Evolutionary conservation across 2,329 filamentous ascomycete genomes (phyloP), one percentile per base, ranked within the genome.

Genomic region (Botryosphaeria agaves): DNA sequence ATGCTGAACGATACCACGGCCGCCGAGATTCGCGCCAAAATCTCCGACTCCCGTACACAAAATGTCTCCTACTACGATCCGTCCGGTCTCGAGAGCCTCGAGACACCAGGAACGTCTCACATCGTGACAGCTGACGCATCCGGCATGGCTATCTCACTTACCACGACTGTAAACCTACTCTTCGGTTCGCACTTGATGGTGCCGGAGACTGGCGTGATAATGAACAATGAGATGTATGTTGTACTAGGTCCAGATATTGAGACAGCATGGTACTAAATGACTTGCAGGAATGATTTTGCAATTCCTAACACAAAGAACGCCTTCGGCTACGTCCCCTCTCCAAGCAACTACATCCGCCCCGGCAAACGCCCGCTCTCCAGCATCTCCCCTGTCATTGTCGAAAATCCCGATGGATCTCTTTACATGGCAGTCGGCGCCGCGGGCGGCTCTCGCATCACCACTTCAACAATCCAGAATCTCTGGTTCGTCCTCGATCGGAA

Each of bases 141-240:
- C 0, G 85, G 85, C 5, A 62, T 93, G 50, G 73, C 83, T 2
- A 67, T 91, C 20, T 77, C 79, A 1, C 63, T 84, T 8, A 94
- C 85, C 0, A 89, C 83, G 1, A 94, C 87, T 0, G 62, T 94
- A 33, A 94, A 94, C 52, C 62, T 89, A 4, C 63, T 89, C 3
- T 95, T 92, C 43, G 87, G 87, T 27, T 76, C 74, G 17, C 64
- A 72, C 14, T 52, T 92, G 38, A 72, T 92, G 54, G 77, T 87
- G 1, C 81, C 83, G 0, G 67, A 76, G 41, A 85, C 83, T 0
- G 85, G 85, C 12, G 66, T 93, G 34, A 81, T 91, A 32, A 70
- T 91, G 59, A 52, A 62, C 50, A 59, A 63, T 37, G 58, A 58
- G 33, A 56, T 56, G 53, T 44, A 5, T 14, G 20, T 8, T 28